These are phyloP conservation scores for Vitis rupestris DNA, from an alignment of 164 flowering plant genomes.

Conservation along the genomic window DNA sequence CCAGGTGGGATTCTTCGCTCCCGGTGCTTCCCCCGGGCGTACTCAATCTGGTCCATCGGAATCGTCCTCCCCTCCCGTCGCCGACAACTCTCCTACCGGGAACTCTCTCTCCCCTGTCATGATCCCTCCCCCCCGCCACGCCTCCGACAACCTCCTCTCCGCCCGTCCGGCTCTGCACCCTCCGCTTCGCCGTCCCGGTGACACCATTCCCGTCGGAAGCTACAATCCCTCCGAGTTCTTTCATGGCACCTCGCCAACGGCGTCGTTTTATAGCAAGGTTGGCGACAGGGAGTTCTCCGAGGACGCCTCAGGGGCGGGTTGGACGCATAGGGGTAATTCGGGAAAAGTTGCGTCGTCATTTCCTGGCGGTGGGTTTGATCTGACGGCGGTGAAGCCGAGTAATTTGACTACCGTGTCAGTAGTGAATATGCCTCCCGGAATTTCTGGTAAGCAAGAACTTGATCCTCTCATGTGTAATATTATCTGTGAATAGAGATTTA, in stretches of 20 bases:
- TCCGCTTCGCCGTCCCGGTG: slow-evolving; percentile 10
- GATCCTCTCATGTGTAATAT: background rate
- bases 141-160: slow-evolving; percentile 27
- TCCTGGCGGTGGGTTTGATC: slow-evolving; percentile 42
- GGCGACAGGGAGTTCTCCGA: slow-evolving; percentile 22
- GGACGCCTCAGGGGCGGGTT: slow-evolving; percentile 11
- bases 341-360: slow-evolving; percentile 28
- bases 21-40: slow-evolving; percentile 31
- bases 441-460: slow-evolving; percentile 21
- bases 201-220: slow-evolving; percentile 21
- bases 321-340: slow-evolving; percentile 15
- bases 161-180: slow-evolving; percentile 7
- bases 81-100: slow-evolving; percentile 31
- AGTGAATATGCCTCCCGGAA: slow-evolving; percentile 26
- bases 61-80: slow-evolving; percentile 29
- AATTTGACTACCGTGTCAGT: slow-evolving; percentile 37
- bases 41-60: slow-evolving; percentile 21
- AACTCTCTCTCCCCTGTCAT: slow-evolving; percentile 65
- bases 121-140: slow-evolving; percentile 68
- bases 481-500: background rate
- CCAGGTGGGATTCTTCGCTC: slow-evolving; percentile 59
- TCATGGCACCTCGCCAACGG: slow-evolving; percentile 17
- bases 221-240: slow-evolving; percentile 30
- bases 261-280: background rate
- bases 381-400: slow-evolving; percentile 20